Evolutionary conservation across 345 rosid genomes (phyloP).

Genomic region (Euclidium syriacum): DNA sequence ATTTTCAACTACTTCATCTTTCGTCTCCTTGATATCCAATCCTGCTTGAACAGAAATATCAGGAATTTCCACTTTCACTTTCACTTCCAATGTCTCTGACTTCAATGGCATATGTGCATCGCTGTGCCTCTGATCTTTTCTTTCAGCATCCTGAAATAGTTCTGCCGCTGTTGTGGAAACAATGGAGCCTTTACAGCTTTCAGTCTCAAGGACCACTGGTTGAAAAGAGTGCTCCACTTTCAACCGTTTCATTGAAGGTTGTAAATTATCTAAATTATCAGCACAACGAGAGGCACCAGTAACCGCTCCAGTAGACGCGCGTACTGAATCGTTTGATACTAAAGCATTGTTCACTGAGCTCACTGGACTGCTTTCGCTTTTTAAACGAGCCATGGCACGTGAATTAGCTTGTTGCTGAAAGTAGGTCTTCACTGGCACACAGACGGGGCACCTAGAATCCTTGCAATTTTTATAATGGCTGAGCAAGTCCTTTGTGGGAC

Average conservation of each 20-base stretch:
- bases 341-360: constrained; percentile 34
- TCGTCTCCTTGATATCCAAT: constrained; percentile 39
- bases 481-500: constrained; percentile 58
- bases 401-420: constrained; percentile 46
- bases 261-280: constrained; percentile 50
- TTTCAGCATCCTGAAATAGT: constrained; percentile 38
- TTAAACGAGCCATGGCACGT: constrained; percentile 40
- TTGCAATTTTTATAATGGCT: constrained; percentile 61
- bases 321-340: constrained; percentile 43
- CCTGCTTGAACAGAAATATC: constrained; percentile 47
- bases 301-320: constrained; percentile 35
- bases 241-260: constrained; percentile 76
- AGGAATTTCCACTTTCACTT: constrained; percentile 53
- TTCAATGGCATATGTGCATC: constrained; percentile 38
- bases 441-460: constrained; percentile 74
- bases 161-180: constrained; percentile 37
- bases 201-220: constrained; percentile 39
- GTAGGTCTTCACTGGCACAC: constrained; percentile 69
- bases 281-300: constrained; percentile 38
- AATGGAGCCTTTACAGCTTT: constrained; percentile 37
- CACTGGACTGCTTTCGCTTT: constrained; percentile 33
- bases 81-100: constrained; percentile 50
- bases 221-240: constrained; percentile 64
- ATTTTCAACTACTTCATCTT: constrained; percentile 47
- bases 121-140: constrained; percentile 41